Evolutionary conservation across 2,329 filamentous ascomycete species (phyloP).

Genomic region (Trichoderma sp.): DNA sequence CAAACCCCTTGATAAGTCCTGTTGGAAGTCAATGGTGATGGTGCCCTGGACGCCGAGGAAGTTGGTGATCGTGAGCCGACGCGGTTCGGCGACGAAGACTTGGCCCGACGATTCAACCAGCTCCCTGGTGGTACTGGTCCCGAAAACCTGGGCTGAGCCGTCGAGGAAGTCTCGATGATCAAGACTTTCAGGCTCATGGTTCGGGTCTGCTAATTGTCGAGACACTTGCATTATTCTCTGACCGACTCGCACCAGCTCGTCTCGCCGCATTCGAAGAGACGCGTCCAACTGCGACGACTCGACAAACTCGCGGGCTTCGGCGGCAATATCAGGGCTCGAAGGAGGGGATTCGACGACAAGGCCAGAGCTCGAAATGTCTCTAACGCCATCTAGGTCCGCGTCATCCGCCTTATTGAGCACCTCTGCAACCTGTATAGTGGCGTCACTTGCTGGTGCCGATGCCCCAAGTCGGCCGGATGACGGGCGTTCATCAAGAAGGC

Average conservation of each 20-base stretch:
- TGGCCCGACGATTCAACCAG: conserved; percentile 21
- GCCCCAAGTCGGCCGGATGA: conserved; percentile 25
- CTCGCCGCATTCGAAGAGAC: conserved; percentile 24
- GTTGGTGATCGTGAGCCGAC: conserved; percentile 32
- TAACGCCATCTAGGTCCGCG: not conserved
- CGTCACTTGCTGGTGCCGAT: conserved; percentile 31
- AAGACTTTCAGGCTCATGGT: conserved; percentile 10
- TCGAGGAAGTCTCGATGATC: conserved; percentile 30
- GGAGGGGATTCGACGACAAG: not conserved
- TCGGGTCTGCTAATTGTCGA: conserved; percentile 2
- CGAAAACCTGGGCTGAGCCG: conserved; percentile 11
- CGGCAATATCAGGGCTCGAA: conserved; percentile 22
- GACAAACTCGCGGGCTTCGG: conserved; percentile 30
- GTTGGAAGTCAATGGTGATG: conserved; percentile 29
- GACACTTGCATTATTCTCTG: conserved; percentile 32
- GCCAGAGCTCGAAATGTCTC: not conserved
- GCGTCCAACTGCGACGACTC: conserved; percentile 25
- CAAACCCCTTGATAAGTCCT: conserved; percentile 29
- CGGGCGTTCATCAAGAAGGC: not conserved
- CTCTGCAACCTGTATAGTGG: conserved; percentile 25
- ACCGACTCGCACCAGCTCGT: conserved; percentile 31
- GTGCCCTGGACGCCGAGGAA: conserved; percentile 33
- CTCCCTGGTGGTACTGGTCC: conserved; percentile 21
- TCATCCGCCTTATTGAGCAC: not conserved
- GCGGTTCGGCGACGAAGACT: conserved; percentile 32